Evolutionary conservation across 2,329 filamentous ascomycete genomes (phyloP), one percentile per base, ranked within the genome.

Genomic region (Botrytis pseudocinerea): DNA sequence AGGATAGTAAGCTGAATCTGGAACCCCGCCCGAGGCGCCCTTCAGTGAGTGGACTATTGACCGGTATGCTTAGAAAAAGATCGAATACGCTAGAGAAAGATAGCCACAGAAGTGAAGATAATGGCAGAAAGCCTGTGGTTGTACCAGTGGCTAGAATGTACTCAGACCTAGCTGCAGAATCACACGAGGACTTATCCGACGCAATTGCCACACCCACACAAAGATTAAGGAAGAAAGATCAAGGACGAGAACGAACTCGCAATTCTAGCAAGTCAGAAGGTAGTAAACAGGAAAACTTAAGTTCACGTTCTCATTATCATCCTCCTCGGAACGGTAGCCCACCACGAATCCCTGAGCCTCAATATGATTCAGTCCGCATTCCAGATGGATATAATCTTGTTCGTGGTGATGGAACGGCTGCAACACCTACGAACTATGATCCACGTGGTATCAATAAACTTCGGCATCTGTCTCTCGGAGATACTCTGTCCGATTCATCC

Each of bases 291-390:
- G 35, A 57, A 2, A 18, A 69, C 9, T 32, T 20, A 18, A n/a
- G 48, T 18, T 46, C 38, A 51, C 72, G 54, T 40, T 28, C 62
- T 35, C 73, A 66, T 44, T 73, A 77, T 16, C 76, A 77, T 32
- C 76, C 64, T 42, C 71, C 46, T 48, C 74, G 76, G 9, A 75
- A 64, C 40, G 32, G 14, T 35, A 28, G 40, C 38, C 68, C 68
- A 38, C 54, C 68, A 32, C 35, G 62, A 9, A 74, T 71, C 25
- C 73, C 76, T 74, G 79, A 80, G 46, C 78, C 76, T 20, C 74
- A 76, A 42, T 82, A 82, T 70, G 76, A 78, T 73, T 76, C 70
- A 42, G 79, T 80, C 14, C 80, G 79, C 3, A 81, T 81, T 61
- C 80, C 80, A 32, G 77, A 77, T 7, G 78, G 78, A 6, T 82